A percentile compares a stretch with the other conserved stretches of the same genome.
These are phyloP conservation scores for Xanthoparmelia taractica DNA, from an alignment of 495 filamentous ascomycete species.

Conservation along the genomic window DNA sequence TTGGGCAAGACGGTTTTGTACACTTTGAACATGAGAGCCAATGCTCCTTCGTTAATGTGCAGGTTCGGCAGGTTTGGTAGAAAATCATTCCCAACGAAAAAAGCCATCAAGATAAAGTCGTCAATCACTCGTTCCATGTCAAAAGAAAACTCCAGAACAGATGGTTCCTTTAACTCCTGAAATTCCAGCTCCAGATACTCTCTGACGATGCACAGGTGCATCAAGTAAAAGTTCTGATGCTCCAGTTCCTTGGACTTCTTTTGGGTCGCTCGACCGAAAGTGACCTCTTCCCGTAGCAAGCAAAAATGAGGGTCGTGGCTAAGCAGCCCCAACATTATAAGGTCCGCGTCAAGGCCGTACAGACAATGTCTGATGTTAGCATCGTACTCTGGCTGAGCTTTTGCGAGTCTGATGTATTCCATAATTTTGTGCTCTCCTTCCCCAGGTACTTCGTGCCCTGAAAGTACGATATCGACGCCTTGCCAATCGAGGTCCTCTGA, in stretches of 20 bases:
- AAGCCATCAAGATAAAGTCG: slow-evolving; percentile 98
- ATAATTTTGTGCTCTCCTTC: slow-evolving; percentile 99
- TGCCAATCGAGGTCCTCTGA: slow-evolving; percentile 97
- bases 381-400: slow-evolving; percentile 87
- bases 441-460: slow-evolving; percentile 96
- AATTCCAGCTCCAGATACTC: slow-evolving; percentile 97
- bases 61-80: slow-evolving; percentile 91
- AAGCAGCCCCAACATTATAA: slow-evolving; percentile 96
- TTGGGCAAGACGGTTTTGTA: slow-evolving; percentile 87
- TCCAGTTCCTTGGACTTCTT: slow-evolving; percentile 92
- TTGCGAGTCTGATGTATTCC: slow-evolving; percentile 97
- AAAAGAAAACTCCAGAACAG: slow-evolving; percentile 66
- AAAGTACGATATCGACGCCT: slow-evolving; percentile 88
- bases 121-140: slow-evolving; percentile 97
- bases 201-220: slow-evolving; percentile 94
- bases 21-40: slow-evolving; percentile 92
- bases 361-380: slow-evolving; percentile 96
- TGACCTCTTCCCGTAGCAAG: slow-evolving; percentile 93
- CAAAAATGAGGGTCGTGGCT: slow-evolving; percentile 99
- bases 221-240: slow-evolving; percentile 96
- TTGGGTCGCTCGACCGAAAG: slow-evolving; percentile 78
- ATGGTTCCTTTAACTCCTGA: slow-evolving; percentile 78
- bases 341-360: slow-evolving; percentile 93
- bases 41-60: slow-evolving; percentile 96
- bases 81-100: slow-evolving; percentile 99